Evolutionary conservation across 345 rosid species (phyloP).

Genomic region (Brassica rapa): DNA sequence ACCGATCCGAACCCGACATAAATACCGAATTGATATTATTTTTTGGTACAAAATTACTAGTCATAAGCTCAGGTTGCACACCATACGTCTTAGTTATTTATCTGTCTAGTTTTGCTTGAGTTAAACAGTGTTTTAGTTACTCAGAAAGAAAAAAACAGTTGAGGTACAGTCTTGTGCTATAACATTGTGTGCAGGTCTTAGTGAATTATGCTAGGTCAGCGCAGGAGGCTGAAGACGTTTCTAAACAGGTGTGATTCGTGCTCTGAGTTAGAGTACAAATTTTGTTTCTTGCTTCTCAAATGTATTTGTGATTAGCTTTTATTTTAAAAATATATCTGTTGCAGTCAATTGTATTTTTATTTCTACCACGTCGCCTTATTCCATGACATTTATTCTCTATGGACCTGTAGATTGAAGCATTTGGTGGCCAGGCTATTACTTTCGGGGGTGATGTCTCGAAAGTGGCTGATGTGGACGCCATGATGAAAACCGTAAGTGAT

Average conservation of each 20-base stretch:
- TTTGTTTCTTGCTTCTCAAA: too few species aligned
- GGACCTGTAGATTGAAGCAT: slow-evolving; percentile 72
- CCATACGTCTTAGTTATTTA: neutral
- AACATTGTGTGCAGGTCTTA: slow-evolving; percentile 62
- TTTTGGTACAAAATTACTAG: too few species aligned
- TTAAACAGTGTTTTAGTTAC: neutral
- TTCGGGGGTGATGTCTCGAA: slow-evolving; percentile 97
- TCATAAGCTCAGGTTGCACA: too few species aligned
- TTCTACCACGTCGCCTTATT: neutral
- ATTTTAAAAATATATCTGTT: too few species aligned
- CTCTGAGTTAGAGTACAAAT: neutral
- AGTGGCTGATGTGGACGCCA: slow-evolving; percentile 40
- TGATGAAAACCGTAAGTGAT: slow-evolving; percentile 86
- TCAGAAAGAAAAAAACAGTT: neutral
- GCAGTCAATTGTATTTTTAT: neutral
- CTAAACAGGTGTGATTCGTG: slow-evolving; percentile 59
- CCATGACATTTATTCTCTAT: neutral
- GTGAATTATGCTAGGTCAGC: slow-evolving; percentile 95
- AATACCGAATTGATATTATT: too few species aligned
- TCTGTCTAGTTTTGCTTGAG: too few species aligned
- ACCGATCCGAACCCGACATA: too few species aligned
- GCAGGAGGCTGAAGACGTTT: slow-evolving; percentile 91
- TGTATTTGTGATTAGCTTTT: too few species aligned
- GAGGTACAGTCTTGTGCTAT: neutral
- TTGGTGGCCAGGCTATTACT: slow-evolving; percentile 88